Conservation (phyloP, 163 green algal genomes). For the Coccomyxa subellipsoidea region DNA sequence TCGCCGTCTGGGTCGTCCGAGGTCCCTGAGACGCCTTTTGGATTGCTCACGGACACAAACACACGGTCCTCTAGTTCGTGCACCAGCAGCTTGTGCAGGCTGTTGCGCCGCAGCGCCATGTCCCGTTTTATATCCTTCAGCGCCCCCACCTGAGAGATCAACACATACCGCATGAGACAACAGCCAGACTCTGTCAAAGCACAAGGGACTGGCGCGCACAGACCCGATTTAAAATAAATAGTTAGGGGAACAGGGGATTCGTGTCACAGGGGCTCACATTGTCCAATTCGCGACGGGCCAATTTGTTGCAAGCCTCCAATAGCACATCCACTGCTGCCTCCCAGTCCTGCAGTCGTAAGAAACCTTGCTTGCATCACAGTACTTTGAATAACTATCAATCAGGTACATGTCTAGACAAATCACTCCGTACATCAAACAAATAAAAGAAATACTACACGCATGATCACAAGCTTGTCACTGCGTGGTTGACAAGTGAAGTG, state of each 20-base stretch:
- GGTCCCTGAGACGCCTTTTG: background rate
- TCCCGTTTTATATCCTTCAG: conserved; percentile 56
- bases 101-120: conserved; percentile 37
- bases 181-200: too few relatives aligned
- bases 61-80: conserved; percentile 50
- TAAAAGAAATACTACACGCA: too few relatives aligned
- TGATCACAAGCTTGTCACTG: too few relatives aligned
- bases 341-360: conserved; percentile 72
- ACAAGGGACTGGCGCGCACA: background rate
- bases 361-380: too few relatives aligned
- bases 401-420: too few relatives aligned
- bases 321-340: conserved; percentile 52
- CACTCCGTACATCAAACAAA: too few relatives aligned
- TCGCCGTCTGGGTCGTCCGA: background rate
- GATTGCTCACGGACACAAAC: conserved; percentile 30
- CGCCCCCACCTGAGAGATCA: conserved; percentile 40
- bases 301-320: conserved; percentile 59
- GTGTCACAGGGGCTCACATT: conserved; percentile 34
- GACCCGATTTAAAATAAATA: background rate
- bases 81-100: conserved; percentile 46
- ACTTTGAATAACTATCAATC: too few relatives aligned
- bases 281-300: conserved; percentile 56
- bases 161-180: too few relatives aligned
- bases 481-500: too few relatives aligned
- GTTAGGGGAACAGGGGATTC: background rate